Percentiles rank a stretch among this genome's conserved stretches.
Evolutionary conservation across 2,329 filamentous ascomycete species (phyloP).

Genomic region (Exophiala alcalophila): DNA sequence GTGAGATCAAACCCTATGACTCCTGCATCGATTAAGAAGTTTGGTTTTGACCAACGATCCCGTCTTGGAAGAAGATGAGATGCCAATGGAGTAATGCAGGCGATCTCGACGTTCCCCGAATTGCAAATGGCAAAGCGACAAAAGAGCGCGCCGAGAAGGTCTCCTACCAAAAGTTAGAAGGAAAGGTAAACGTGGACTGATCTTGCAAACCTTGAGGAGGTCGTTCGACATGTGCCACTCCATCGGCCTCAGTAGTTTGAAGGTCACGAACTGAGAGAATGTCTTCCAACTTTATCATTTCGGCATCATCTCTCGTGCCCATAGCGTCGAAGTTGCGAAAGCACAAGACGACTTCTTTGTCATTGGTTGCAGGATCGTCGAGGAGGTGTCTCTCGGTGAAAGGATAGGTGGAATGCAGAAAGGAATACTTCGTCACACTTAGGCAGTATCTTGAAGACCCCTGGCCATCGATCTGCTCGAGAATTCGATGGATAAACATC

Average conservation of each 20-base stretch:
- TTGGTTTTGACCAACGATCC: conserved; percentile 7
- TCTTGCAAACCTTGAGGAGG: too few relatives aligned
- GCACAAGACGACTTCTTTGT: conserved; percentile 19
- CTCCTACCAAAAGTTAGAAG: too few relatives aligned
- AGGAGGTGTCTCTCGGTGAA: too few relatives aligned
- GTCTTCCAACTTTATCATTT: conserved; percentile 12
- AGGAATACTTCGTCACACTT: conserved; percentile 18
- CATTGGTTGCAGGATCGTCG: not conserved
- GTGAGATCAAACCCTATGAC: conserved; percentile 17
- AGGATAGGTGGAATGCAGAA: not conserved
- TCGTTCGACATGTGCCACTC: too few relatives aligned
- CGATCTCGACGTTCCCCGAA: not conserved
- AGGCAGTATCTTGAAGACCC: not conserved
- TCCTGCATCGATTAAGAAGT: not conserved
- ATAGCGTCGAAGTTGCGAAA: conserved; percentile 18
- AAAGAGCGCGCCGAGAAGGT: conserved; percentile 10
- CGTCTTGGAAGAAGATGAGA: conserved; percentile 6
- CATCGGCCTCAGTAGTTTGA: too few relatives aligned
- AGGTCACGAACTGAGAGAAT: conserved; percentile 10
- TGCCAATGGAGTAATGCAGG: conserved; percentile 16
- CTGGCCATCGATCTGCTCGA: not conserved
- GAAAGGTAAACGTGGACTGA: too few relatives aligned
- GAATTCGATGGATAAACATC: conserved; percentile 14
- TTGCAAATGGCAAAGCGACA: conserved; percentile 21
- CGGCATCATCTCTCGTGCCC: conserved; percentile 14